Percentiles rank a stretch among this genome's conserved stretches.
Evolutionary conservation across 208 protist species (phyloP).

Genomic region (Trypanosoma cruzi): DNA sequence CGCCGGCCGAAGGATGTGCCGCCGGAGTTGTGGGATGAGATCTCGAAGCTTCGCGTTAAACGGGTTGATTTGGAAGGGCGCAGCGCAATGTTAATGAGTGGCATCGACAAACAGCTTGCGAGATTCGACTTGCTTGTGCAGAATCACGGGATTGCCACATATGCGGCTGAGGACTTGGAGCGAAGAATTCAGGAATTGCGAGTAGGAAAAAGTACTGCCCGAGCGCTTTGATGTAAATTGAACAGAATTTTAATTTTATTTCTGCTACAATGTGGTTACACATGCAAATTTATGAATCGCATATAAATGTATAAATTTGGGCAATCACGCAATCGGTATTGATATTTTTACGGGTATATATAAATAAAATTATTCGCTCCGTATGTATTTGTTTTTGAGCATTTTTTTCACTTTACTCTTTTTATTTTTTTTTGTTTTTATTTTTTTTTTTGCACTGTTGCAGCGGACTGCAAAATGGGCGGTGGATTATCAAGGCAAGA

Average conservation of each 20-base stretch:
- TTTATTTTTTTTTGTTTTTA: slow-evolving; percentile 18
- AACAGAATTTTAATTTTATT: background rate
- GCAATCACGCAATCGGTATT: background rate
- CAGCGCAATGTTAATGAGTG: slow-evolving; percentile 16
- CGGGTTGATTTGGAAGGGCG: slow-evolving; percentile 41
- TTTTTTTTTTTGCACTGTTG: background rate
- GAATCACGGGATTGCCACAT: slow-evolving; percentile 42
- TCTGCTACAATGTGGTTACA: background rate
- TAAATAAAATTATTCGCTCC: too few relatives aligned
- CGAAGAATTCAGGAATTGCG: slow-evolving; percentile 3
- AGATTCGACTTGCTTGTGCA: slow-evolving; percentile 52
- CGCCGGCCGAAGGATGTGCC: slow-evolving; percentile 44
- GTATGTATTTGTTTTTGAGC: slow-evolving; percentile 5
- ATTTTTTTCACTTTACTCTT: slow-evolving; percentile 25
- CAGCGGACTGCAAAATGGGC: slow-evolving; percentile 47
- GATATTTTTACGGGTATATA: too few relatives aligned
- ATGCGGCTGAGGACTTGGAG: slow-evolving; percentile 35
- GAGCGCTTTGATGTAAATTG: background rate
- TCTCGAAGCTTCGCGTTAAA: slow-evolving; percentile 32
- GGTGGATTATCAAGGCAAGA: slow-evolving; percentile 63
- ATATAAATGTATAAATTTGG: slow-evolving; percentile 12
- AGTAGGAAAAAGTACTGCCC: slow-evolving; percentile 10
- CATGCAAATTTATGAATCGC: background rate
- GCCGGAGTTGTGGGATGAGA: slow-evolving; percentile 46
- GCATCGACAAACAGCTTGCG: slow-evolving; percentile 33